These are phyloP conservation scores for Hansfordia pulvinata DNA, from an alignment of 2,329 filamentous ascomycete genomes.

Conservation along the genomic window DNA sequence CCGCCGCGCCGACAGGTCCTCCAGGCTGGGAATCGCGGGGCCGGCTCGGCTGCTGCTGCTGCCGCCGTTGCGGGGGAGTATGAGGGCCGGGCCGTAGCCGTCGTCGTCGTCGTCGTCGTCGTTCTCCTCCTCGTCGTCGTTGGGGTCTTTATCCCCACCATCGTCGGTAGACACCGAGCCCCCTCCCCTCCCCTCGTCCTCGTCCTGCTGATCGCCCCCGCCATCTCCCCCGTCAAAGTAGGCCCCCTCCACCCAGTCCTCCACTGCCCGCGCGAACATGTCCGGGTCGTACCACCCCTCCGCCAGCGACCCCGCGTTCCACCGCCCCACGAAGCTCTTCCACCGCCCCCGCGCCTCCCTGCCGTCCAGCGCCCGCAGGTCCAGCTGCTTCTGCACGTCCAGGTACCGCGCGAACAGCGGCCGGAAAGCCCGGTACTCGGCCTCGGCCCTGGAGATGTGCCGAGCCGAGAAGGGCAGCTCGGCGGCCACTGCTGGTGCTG, in stretches of 20 bases:
- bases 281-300: slow-evolving; percentile 89
- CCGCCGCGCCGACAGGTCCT: slow-evolving; percentile 56
- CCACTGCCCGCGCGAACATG: slow-evolving; percentile 34
- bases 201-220: slow-evolving; percentile 7
- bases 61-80: slow-evolving; percentile 19
- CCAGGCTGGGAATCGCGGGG: slow-evolving; percentile 53
- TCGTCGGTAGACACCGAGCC: background rate
- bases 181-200: slow-evolving; percentile 1
- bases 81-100: slow-evolving; percentile 38
- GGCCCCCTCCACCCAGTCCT: slow-evolving; percentile 4
- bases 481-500: slow-evolving; percentile 3
- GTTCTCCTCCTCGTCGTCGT: slow-evolving; percentile 11
- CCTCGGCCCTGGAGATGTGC: slow-evolving; percentile 46
- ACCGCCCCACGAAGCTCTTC: slow-evolving; percentile 87
- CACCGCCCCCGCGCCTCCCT: slow-evolving; percentile 72
- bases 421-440: slow-evolving; percentile 51
- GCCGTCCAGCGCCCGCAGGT: slow-evolving; percentile 55
- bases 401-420: slow-evolving; percentile 75
- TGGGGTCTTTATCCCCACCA: background rate
- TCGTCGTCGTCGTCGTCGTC: slow-evolving; percentile 42
- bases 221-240: slow-evolving; percentile 5
- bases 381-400: slow-evolving; percentile 70
- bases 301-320: slow-evolving; percentile 79
- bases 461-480: slow-evolving; percentile 53
- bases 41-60: slow-evolving; percentile 38